A percentile compares a stretch with the other conserved stretches of the same genome.
Evolutionary conservation across 179 eudicot species (phyloP).

Genomic region (Carnegiea gigantea): DNA sequence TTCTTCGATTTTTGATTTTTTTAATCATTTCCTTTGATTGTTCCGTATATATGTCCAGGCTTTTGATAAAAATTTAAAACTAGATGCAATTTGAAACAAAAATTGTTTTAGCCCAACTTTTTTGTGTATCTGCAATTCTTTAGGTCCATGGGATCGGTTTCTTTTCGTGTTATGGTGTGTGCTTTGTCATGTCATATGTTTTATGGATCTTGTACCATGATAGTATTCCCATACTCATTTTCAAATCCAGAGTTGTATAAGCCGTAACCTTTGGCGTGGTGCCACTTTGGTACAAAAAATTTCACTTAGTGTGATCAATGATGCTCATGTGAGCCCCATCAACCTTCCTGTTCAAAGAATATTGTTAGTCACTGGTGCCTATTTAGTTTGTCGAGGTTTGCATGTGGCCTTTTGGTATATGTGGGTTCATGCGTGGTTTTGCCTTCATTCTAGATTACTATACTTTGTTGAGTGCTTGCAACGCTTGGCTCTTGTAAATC

Average conservation of each 20-base stretch:
- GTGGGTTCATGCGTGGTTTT: no score
- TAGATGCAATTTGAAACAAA: background rate
- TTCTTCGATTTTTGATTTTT: slow-evolving; percentile 6
- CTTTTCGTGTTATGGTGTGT: background rate
- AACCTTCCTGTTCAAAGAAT: no score
- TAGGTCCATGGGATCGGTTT: background rate
- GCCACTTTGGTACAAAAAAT: no score
- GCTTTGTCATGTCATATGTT: background rate
- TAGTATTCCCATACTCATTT: background rate
- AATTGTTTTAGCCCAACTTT: no score
- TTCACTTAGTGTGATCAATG: no score
- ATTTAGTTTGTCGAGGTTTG: background rate
- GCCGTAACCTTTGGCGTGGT: background rate
- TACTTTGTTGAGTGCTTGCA: no score
- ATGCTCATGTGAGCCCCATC: no score
- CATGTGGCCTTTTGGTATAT: background rate
- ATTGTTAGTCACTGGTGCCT: no score
- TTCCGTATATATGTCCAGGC: background rate
- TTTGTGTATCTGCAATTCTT: no score
- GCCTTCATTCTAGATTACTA: no score
- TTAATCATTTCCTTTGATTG: background rate
- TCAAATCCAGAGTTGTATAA: no score
- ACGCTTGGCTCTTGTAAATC: no score
- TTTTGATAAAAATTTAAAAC: background rate
- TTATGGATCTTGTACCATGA: background rate